phyloP scores from a whole-genome alignment of 208 protist species.

The Naegleria fowleri region DNA sequence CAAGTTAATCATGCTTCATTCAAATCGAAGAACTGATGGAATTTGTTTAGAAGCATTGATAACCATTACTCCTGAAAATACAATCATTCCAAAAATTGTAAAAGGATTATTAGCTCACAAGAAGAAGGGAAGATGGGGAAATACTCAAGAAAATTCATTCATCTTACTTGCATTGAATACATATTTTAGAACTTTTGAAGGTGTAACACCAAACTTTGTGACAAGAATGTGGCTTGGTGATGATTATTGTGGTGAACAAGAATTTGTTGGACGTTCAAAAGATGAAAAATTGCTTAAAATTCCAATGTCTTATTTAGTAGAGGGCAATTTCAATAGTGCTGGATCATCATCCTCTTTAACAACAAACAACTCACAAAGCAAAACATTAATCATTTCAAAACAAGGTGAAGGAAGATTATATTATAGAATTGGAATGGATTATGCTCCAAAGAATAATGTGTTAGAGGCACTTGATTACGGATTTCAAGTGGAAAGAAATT shows the following conservation, averaged over 20 bases:
- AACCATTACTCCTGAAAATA: not conserved
- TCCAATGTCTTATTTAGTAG: not conserved
- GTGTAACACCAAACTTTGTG: not conserved
- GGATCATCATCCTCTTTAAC: too few species aligned
- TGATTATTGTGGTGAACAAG: conserved; percentile 4
- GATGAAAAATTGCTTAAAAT: not conserved
- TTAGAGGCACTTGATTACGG: not conserved
- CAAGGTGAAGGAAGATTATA: conserved; percentile 20
- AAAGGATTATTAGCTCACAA: conserved; percentile 15
- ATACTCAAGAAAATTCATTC: conserved; percentile 16
- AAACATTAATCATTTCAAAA: not conserved
- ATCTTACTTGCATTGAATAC: not conserved
- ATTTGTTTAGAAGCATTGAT: not conserved
- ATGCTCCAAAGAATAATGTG: conserved; percentile 11
- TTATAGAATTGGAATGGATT: conserved; percentile 21
- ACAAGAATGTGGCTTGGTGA: not conserved
- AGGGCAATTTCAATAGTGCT: too few species aligned
- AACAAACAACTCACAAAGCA: not conserved
- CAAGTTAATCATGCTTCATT: not conserved
- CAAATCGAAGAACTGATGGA: conserved; percentile 22
- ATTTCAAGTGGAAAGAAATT: conserved; percentile 19
- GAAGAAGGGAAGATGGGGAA: conserved; percentile 22
- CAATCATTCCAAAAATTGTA: not conserved
- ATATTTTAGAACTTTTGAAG: conserved; percentile 16
- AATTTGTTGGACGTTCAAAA: not conserved